These are phyloP conservation scores for Xylaria sp. DNA, from an alignment of 2,329 filamentous ascomycete genomes.

Conservation along the genomic window DNA sequence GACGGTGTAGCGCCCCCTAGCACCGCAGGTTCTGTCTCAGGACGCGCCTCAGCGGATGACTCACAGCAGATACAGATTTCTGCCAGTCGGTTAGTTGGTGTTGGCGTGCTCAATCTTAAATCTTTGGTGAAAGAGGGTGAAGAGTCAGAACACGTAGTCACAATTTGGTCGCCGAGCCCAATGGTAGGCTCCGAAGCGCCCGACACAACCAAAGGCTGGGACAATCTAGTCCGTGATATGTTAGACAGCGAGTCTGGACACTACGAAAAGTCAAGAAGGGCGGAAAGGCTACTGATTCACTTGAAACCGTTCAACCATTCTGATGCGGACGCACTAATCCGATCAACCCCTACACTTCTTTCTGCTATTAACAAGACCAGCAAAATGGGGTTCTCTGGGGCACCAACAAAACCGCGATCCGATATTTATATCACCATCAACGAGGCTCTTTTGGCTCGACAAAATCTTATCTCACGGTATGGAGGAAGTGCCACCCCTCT, in stretches of 20 bases:
- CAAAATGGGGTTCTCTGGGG: slow-evolving; percentile 93
- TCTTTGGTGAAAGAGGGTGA: slow-evolving; percentile 75
- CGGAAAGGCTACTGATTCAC: slow-evolving; percentile 82
- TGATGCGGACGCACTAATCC: slow-evolving; percentile 83
- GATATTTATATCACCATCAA: slow-evolving; percentile 94
- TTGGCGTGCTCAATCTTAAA: slow-evolving; percentile 82
- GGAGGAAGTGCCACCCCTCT: slow-evolving; percentile 80
- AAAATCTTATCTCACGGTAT: slow-evolving; percentile 74
- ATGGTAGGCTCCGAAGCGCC: slow-evolving; percentile 65
- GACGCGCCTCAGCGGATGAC: slow-evolving; percentile 52
- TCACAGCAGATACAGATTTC: slow-evolving; percentile 54
- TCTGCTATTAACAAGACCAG: slow-evolving; percentile 82
- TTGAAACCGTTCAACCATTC: slow-evolving; percentile 79
- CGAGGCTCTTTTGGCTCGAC: slow-evolving; percentile 79
- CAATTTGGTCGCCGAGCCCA: slow-evolving; percentile 76
- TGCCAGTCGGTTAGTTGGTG: slow-evolving; percentile 75
- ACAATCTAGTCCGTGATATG: slow-evolving; percentile 77
- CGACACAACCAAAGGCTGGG: slow-evolving; percentile 72
- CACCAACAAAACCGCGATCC: slow-evolving; percentile 85
- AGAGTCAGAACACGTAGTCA: slow-evolving; percentile 79
- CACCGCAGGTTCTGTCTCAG: slow-evolving; percentile 63
- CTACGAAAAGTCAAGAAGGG: slow-evolving; percentile 76
- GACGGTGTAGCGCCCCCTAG: slow-evolving; percentile 61
- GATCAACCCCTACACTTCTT: slow-evolving; percentile 86
- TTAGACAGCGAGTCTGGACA: slow-evolving; percentile 76